A percentile compares a stretch with the other conserved stretches of the same genome.
These are phyloP conservation scores for Claviceps paspali DNA, from an alignment of 2,329 filamentous ascomycete species.

Conservation along the genomic window DNA sequence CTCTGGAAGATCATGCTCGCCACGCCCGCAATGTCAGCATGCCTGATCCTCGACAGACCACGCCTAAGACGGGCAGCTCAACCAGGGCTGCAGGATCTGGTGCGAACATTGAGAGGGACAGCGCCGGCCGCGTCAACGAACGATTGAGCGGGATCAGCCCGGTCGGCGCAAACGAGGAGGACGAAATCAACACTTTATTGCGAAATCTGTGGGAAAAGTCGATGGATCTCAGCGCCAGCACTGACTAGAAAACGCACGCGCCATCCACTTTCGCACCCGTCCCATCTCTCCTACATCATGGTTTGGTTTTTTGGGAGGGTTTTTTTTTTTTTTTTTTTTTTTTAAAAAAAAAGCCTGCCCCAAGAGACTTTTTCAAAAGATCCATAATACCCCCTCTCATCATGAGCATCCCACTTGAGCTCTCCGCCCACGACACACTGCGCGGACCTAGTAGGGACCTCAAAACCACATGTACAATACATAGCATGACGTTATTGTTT, in stretches of 20 bases:
- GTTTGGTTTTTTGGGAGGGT: too few species aligned
- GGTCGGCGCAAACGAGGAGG: constrained; percentile 33
- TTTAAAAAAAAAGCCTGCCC: too few species aligned
- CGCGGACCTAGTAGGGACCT: too few species aligned
- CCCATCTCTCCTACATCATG: too few species aligned
- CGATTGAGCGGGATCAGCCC: constrained; percentile 34
- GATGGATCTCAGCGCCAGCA: constrained; percentile 39
- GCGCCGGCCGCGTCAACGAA: constrained; percentile 24
- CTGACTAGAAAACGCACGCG: constrained; percentile 10
- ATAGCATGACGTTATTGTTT: too few species aligned
- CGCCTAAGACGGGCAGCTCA: constrained; percentile 19
- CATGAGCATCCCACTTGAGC: too few species aligned
- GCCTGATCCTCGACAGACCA: constrained; percentile 17
- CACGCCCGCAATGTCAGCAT: constrained; percentile 26
- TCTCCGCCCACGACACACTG: too few species aligned
- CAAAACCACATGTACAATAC: too few species aligned
- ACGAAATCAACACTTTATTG: constrained; percentile 34
- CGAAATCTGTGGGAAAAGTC: constrained; percentile 48
- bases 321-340: too few species aligned
- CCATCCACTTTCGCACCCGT: too few species aligned
- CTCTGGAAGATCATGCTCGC: constrained; percentile 14
- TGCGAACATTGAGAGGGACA: constrained; percentile 32
- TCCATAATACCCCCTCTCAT: too few species aligned
- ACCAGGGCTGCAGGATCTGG: constrained; percentile 23
- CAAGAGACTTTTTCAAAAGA: too few species aligned